A percentile compares a stretch with the other conserved stretches of the same genome.
phyloP scores from a whole-genome alignment of 2,329 filamentous ascomycete genomes.

The Remersonia thermophila region DNA sequence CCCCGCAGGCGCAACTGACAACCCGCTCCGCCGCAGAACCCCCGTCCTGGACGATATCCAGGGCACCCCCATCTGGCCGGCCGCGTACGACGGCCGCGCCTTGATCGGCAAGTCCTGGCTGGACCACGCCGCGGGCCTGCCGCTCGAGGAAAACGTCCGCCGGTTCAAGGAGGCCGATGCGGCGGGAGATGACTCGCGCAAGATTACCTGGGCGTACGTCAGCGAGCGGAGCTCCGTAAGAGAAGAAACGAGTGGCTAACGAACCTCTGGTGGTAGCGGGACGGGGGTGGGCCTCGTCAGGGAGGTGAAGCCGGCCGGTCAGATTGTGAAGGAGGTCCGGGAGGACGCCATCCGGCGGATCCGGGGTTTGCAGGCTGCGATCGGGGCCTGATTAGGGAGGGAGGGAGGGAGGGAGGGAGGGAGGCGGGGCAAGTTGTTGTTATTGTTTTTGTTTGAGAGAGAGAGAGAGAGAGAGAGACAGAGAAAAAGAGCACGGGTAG shows the following conservation, averaged over 20 bases:
- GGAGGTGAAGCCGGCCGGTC: constrained; percentile 27
- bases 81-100: constrained; percentile 32
- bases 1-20: no score
- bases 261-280: constrained; percentile 19
- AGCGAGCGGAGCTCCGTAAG: not conserved
- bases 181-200: constrained; percentile 22
- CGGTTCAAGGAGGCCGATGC: constrained; percentile 27
- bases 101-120: constrained; percentile 28
- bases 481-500: no score
- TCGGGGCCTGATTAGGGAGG: not conserved
- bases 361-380: constrained; percentile 15
- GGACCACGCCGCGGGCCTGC: constrained; percentile 27
- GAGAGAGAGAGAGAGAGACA: no score
- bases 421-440: no score
- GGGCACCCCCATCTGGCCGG: constrained; percentile 28
- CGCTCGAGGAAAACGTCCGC: constrained; percentile 30
- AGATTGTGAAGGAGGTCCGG: constrained; percentile 31
- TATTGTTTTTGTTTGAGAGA: no score
- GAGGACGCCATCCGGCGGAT: constrained; percentile 26
- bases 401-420: no score
- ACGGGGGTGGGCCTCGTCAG: constrained; percentile 34
- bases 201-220: constrained; percentile 26
- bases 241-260: not conserved
- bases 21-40: constrained; percentile 12
- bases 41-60: constrained; percentile 31